Base-by-base conservation (phyloP, 2,329 filamentous ascomycete species). In the Dothideomycetes sp. region DNA sequence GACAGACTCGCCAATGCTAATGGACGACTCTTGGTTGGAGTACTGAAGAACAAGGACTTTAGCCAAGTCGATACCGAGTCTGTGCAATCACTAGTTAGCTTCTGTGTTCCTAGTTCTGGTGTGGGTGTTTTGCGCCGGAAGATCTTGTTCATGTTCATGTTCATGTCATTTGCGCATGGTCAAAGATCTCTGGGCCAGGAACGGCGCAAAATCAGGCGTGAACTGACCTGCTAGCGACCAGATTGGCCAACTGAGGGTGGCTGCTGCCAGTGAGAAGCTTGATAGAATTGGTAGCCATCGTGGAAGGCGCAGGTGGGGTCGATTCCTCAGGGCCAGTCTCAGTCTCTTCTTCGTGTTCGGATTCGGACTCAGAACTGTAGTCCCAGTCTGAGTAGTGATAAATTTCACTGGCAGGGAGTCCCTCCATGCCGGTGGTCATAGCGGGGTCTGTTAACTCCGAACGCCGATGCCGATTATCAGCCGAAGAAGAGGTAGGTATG, bases 1-100 rank as follows among this genome's bases (percentile, higher is more conserved):
- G 41, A 96, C 89, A 48, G 84, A 93, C 69, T 96, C 89, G 60
- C 89, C 88, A 54, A 95, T 93, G 15, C 87, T 94, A 44, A 96
- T 87, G 52, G 81, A 85, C 37, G 82, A 88, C 60, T 91, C 84
- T 56, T 86, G 82, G 62, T 89, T 89, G 33, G 84, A 88, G 66
- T 88, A 87, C 59, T 88, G 84, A 47, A 89, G 70, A 49, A 81
- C 82, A 69, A 86, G 76, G 33, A 83, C 84, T 67, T 84, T 84
- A 48, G 81, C 80, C 53, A 86, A 73, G 54, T 85, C 78, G 54
- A 86, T 83, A 51, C 82, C 82, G 46, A 86, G 73, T 56, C 82
- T 85, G 47, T 43, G 23, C 9, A 25, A 22, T 24, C 36, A 41
- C 45, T 7, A 35, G 29, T 40, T 22, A 40, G 37, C 23, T 11